Base-by-base conservation (phyloP, 2,329 filamentous ascomycete species). In the Sclerotinia subarctica region DNA sequence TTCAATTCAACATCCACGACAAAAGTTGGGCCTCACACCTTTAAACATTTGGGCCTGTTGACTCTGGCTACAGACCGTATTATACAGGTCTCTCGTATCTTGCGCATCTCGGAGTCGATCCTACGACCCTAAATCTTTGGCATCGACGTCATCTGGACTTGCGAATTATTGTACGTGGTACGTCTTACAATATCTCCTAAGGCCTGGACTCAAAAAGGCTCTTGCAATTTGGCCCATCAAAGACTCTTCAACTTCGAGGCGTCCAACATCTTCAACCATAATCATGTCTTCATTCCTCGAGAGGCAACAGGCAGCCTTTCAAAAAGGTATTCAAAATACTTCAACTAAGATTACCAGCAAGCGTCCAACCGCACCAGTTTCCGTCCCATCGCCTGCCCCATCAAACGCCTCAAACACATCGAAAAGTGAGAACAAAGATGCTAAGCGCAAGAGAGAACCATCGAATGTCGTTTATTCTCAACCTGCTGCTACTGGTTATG, bases 401-500 rank as follows among this genome's bases (percentile, higher is more conserved):
- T 90, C 82, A 32, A 85, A 82, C 51, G 79, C 81, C 6, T 85
- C 83, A 56, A 82, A 79, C n/a, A 47, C 83, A 62, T 86, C 84
- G 49, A 83, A 79, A 21, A 78, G 78, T 24, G 85, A 87, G 58
- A 81, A 80, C 70, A 87, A 88, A 70, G 91, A 91, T 60, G 10
- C 66, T 67, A 88, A 88, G 78, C 83, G 83, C 70, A 88, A 89
- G 79, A 83, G 85, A 75, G 85, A 87, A 8, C 75, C 72, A 77
- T 79, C 52, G 78, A 82, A 83, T 58, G 82, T 91, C 62, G 83
- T 91, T 65, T 94, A 89, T 80, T 94, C 91, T 67, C 92, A 94
- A 80, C 91, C 91, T 26, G 85, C 86, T 72, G 88, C 90, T 75
- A 92, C 88, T 21, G 90, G 89, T 76, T 91, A 89, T 64, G 93